phyloP scores from a whole-genome alignment of 108 stramenopile species.

The Nannochloropsis granulata region DNA sequence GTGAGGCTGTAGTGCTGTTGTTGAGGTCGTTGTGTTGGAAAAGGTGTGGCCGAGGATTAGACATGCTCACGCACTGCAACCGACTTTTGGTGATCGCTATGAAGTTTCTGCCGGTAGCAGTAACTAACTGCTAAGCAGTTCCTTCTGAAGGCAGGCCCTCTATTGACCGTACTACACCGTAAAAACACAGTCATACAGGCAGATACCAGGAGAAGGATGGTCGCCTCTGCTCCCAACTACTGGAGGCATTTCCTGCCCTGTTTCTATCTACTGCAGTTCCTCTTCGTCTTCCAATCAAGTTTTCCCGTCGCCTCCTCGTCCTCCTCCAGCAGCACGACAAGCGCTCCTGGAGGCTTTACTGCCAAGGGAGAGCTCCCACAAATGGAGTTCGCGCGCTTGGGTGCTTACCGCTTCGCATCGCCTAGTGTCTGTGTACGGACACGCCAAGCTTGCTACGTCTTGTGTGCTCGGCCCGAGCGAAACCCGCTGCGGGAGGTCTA shows the following conservation, averaged over 20 bases:
- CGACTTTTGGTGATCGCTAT: too few relatives aligned
- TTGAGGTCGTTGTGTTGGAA: too few relatives aligned
- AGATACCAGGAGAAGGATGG: not conserved
- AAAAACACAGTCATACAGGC: too few relatives aligned
- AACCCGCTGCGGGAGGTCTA: not conserved
- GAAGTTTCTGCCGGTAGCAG: too few relatives aligned
- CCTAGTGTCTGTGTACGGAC: not conserved
- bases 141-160: too few relatives aligned
- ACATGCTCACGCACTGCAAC: too few relatives aligned
- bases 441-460: not conserved
- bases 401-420: not conserved
- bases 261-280: not conserved
- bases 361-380: not conserved
- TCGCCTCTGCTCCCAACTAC: not conserved
- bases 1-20: too few relatives aligned
- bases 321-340: not conserved
- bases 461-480: not conserved
- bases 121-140: too few relatives aligned
- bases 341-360: not conserved
- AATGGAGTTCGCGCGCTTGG: not conserved
- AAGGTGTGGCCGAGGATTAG: too few relatives aligned
- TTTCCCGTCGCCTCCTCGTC: not conserved
- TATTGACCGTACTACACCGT: too few relatives aligned
- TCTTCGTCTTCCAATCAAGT: not conserved
- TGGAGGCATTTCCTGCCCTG: not conserved